phyloP scores from a whole-genome alignment of 129 eudicot genomes.

The Helianthus annuus region HanXRQr2.0-SUNRISE NC_035442.2:153752573-153753072 shows the following conservation, averaged over 20 bases:
- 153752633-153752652: conserved; percentile 5
- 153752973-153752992: conserved; percentile 34
- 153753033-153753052: no score
- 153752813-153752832: conserved; percentile 75
- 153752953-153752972: conserved; percentile 81
- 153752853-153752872: conserved; percentile 75
- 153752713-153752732: neutral
- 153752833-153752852: conserved; percentile 94
- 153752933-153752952: conserved; percentile 87
- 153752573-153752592: neutral
- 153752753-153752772: conserved; percentile 13
- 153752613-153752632: neutral
- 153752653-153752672: neutral
- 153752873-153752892: conserved; percentile 75
- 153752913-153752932: conserved; percentile 80
- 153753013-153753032: no score
- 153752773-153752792: conserved; percentile 64
- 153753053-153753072: no score
- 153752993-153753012: neutral
- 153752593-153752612: neutral
- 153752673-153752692: conserved; percentile 5
- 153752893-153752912: conserved; percentile 84
- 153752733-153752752: conserved; percentile 2
- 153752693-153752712: conserved; percentile 2
- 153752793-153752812: conserved; percentile 85